A percentile compares a stretch with the other conserved stretches of the same genome.
These are phyloP conservation scores for Claviceps africana DNA, from an alignment of 2,329 filamentous ascomycete genomes.

Conservation along the genomic window DNA sequence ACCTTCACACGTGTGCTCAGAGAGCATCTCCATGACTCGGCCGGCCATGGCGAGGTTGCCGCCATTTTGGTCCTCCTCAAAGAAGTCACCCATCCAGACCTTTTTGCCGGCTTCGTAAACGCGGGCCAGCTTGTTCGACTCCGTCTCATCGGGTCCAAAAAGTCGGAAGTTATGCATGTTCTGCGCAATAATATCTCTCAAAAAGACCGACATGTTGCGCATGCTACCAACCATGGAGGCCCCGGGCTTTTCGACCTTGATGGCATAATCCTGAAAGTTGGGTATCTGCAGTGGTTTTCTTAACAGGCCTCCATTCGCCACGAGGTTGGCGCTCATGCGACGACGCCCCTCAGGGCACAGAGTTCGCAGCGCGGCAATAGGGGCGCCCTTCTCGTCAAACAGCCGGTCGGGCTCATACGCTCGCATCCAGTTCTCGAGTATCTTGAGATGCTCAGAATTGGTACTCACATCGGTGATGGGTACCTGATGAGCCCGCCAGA, in stretches of 20 bases:
- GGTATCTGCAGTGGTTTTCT: slow-evolving; percentile 55
- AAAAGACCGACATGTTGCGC: slow-evolving; percentile 52
- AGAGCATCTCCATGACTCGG: slow-evolving; percentile 74
- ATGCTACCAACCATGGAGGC: slow-evolving; percentile 47
- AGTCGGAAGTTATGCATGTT: slow-evolving; percentile 60
- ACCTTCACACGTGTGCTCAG: slow-evolving; percentile 65
- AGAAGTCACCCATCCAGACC: slow-evolving; percentile 67
- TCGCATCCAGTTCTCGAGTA: slow-evolving; percentile 65
- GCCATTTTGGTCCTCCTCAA: slow-evolving; percentile 61
- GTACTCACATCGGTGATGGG: slow-evolving; percentile 56
- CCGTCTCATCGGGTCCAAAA: slow-evolving; percentile 68
- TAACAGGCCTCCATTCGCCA: slow-evolving; percentile 57
- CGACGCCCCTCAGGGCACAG: slow-evolving; percentile 51
- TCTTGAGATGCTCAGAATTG: slow-evolving; percentile 50
- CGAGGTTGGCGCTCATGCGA: slow-evolving; percentile 66
- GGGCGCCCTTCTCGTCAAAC: slow-evolving; percentile 49
- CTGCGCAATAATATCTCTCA: slow-evolving; percentile 50
- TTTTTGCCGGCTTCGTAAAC: slow-evolving; percentile 66
- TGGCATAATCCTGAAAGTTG: slow-evolving; percentile 53
- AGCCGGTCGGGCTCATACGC: slow-evolving; percentile 60
- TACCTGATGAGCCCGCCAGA: slow-evolving; percentile 67
- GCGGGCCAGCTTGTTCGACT: slow-evolving; percentile 62
- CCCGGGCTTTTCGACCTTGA: slow-evolving; percentile 48
- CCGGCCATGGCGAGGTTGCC: slow-evolving; percentile 57
- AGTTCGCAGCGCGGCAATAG: slow-evolving; percentile 47